Conservation (phyloP, 2,329 filamentous ascomycete species). For the Aspergillus pseudoterreus region DNA sequence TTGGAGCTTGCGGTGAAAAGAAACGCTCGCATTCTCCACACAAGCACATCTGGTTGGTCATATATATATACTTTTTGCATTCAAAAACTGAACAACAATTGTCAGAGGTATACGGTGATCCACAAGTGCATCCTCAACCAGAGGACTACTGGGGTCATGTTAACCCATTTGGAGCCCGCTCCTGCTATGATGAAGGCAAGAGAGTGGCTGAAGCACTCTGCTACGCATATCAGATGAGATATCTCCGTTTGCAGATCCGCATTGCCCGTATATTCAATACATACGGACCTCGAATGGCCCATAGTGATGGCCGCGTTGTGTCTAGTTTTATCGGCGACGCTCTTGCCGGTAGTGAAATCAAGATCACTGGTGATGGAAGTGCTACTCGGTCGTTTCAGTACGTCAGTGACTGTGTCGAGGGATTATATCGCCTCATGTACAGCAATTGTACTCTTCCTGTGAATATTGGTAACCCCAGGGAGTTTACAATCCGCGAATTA, state of each 20-base stretch:
- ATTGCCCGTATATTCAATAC: conserved; percentile 35
- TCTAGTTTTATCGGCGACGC: conserved; percentile 30
- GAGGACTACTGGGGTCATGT: conserved; percentile 39
- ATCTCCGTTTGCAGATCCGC: conserved; percentile 24
- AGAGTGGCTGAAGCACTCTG: conserved; percentile 37
- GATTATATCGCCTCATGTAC: conserved; percentile 27
- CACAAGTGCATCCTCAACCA: conserved; percentile 27
- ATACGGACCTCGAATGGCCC: conserved; percentile 29
- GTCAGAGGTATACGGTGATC: conserved; percentile 28
- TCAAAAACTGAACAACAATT: no score
- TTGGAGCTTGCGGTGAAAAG: conserved; percentile 24
- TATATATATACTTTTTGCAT: no score
- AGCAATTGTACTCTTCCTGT: conserved; percentile 22
- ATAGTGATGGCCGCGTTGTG: conserved; percentile 30
- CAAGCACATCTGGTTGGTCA: conserved; percentile 22
- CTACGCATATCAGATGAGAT: conserved; percentile 26
- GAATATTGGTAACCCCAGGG: conserved; percentile 30
- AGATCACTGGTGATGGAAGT: conserved; percentile 27
- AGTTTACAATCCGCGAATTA: conserved; percentile 27
- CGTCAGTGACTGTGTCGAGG: conserved; percentile 27
- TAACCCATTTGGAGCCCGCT: conserved; percentile 39
- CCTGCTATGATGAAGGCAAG: conserved; percentile 45
- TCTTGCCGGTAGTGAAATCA: conserved; percentile 21
- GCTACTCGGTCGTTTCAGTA: conserved; percentile 31
- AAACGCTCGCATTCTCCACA: conserved; percentile 27